phyloP scores from a whole-genome alignment of 345 rosid genomes.

The Hibiscus mutabilis region DNA sequence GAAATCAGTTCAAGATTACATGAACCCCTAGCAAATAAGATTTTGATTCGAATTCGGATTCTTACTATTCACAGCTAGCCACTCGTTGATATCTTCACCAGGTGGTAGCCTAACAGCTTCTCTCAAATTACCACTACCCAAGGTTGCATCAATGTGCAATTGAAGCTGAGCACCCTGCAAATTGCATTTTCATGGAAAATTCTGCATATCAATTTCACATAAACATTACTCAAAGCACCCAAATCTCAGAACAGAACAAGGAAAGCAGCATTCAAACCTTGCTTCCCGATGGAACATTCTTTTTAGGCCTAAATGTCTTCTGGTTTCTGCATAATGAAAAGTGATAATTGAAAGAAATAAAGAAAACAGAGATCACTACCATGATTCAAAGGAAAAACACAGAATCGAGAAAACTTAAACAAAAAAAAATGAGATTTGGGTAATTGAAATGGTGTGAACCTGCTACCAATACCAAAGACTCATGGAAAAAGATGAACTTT shows the following conservation, averaged over 20 bases:
- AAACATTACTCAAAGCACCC: background rate
- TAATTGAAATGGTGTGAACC: conserved; percentile 15
- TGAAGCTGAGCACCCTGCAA: conserved; percentile 65
- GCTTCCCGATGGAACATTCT: conserved; percentile 64
- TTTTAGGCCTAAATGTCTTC: conserved; percentile 65
- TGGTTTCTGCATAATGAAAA: conserved; percentile 39
- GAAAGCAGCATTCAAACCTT: conserved; percentile 29
- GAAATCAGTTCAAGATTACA: background rate
- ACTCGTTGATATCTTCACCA: conserved; percentile 66
- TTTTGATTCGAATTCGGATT: background rate
- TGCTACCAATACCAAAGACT: conserved; percentile 58
- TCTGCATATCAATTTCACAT: background rate
- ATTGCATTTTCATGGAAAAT: background rate
- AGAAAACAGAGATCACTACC: background rate
- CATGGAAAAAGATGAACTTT: conserved; percentile 21
- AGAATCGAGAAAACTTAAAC: background rate
- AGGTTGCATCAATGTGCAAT: conserved; percentile 56
- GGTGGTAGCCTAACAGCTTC: conserved; percentile 66
- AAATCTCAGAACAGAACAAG: background rate
- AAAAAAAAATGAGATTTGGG: background rate
- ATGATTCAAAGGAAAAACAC: background rate
- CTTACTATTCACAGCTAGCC: conserved; percentile 74
- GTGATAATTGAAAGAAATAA: too few relatives aligned
- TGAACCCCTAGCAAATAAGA: background rate
- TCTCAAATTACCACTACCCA: conserved; percentile 68